Evolutionary conservation across 208 protist genomes (phyloP).

Genomic region (Sergeia podlipaevii): DNA sequence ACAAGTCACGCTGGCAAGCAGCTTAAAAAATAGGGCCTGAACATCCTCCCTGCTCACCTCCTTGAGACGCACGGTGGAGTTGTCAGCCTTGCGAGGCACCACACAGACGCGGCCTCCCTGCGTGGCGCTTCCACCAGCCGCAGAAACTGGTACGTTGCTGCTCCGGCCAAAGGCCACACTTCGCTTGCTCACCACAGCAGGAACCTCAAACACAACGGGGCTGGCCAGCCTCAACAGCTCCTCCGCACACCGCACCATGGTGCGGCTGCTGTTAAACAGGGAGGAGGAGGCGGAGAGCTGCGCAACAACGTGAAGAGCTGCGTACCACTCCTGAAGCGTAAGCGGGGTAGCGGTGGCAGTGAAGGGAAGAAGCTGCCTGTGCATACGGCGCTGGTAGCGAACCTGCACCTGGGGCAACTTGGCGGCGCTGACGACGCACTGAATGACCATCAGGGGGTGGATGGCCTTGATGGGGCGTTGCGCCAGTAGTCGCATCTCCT

Average conservation of each 20-base stretch:
- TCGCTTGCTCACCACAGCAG: too few relatives aligned
- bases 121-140: slow-evolving; percentile 3
- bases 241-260: slow-evolving; percentile 52
- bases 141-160: background rate
- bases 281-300: slow-evolving; percentile 18
- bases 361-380: slow-evolving; percentile 49
- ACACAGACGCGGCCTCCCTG: slow-evolving; percentile 5
- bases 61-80: slow-evolving; percentile 32
- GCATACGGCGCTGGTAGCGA: slow-evolving; percentile 51
- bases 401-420: slow-evolving; percentile 43
- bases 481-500: slow-evolving; percentile 38
- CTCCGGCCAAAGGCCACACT: background rate
- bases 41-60: slow-evolving; percentile 29
- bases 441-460: slow-evolving; percentile 58
- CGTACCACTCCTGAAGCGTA: slow-evolving; percentile 50
- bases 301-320: slow-evolving; percentile 21
- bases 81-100: slow-evolving; percentile 23
- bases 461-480: slow-evolving; percentile 47
- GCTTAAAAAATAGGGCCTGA: slow-evolving; percentile 35
- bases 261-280: slow-evolving; percentile 20
- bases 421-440: slow-evolving; percentile 56
- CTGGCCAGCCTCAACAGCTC: slow-evolving; percentile 51
- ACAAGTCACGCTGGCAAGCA: slow-evolving; percentile 41
- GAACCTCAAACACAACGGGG: slow-evolving; percentile 34
- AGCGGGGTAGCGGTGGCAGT: slow-evolving; percentile 43